Evolutionary conservation across 495 filamentous ascomycete species (phyloP), one percentile per base, ranked within the genome.

Genomic region (Filosporella fistucella): DNA sequence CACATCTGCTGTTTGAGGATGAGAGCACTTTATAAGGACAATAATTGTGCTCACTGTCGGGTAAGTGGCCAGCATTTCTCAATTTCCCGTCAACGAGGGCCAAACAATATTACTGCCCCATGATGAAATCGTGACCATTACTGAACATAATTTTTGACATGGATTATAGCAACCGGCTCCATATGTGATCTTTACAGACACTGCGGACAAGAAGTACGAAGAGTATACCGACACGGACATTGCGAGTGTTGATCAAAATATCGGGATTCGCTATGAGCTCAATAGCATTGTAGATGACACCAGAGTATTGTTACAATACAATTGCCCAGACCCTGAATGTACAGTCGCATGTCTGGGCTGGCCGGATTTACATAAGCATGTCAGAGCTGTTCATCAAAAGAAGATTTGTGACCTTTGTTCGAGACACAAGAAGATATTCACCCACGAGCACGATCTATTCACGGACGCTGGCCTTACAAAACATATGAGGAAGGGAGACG

Each of bases 381-480:
- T 96, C 28, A 86, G 81, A 54, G 71, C 58, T 30, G 77, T 77
- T 26, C 93, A 99, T 70, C 70, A 84, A 50, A 93, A 85, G 66
- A 80, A 86, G 59, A 88, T 99, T 83, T 99, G 93, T 66, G 89
- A 96, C 64, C 75, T 97, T 13, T 99, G 93, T 64, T 91, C 89
- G 1, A 68, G 88, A 29, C 87, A 96, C 66, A 97, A 99, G 70
- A 96, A 96, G 53, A 90, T 96, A 29, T 99, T 99, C 54, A 96
- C 93, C 0, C 94, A 97, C 63, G 93, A 99, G 66, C 93, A 99
- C 59, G 88, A 88, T 18, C 74, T 99, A n/a, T 96, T 96, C 59
- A 86, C 86, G 4, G 67, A 72, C n/a, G 75, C 81, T 41, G 86
- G 91, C 55, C 67, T 97, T 30, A 79, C 81, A 40, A 88, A 81